Conservation (phyloP, 2,329 filamentous ascomycete genomes). For the Beauveria medogensis region DNA sequence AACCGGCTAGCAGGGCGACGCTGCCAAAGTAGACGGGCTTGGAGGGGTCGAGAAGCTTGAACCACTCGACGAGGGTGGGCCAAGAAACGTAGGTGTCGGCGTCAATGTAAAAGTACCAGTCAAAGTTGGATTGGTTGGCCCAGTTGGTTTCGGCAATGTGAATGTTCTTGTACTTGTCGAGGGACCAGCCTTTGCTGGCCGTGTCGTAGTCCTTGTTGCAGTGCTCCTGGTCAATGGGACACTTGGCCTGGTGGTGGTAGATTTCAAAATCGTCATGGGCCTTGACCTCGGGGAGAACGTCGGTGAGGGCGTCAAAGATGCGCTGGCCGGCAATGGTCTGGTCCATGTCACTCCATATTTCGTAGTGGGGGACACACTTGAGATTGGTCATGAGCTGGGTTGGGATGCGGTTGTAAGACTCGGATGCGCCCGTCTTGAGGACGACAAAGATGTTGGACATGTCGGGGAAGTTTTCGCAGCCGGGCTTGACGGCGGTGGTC, state of each 20-base stretch:
- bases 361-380: conserved; percentile 40
- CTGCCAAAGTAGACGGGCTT: conserved; percentile 44
- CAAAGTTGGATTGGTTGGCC: conserved; percentile 38
- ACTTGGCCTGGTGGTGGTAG: conserved; percentile 37
- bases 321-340: conserved; percentile 37
- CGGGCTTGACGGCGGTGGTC: conserved; percentile 15
- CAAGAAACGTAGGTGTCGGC: conserved; percentile 51
- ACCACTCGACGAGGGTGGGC: conserved; percentile 42
- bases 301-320: conserved; percentile 39
- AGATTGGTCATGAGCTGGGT: conserved; percentile 47
- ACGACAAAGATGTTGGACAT: conserved; percentile 40
- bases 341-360: conserved; percentile 51
- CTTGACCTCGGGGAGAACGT: conserved; percentile 34
- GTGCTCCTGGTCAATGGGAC: conserved; percentile 35
- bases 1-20: conserved; percentile 31
- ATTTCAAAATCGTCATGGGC: conserved; percentile 44
- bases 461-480: conserved; percentile 34
- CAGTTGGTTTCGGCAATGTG: conserved; percentile 51
- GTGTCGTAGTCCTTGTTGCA: conserved; percentile 28
- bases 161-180: conserved; percentile 57
- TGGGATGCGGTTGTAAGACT: conserved; percentile 42
- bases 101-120: conserved; percentile 55
- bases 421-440: conserved; percentile 51
- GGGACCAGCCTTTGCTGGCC: conserved; percentile 36
- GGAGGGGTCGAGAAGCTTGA: conserved; percentile 33